These are phyloP conservation scores for Elsinoe batatas DNA, from an alignment of 2,329 filamentous ascomycete genomes.

Conservation along the genomic window DNA sequence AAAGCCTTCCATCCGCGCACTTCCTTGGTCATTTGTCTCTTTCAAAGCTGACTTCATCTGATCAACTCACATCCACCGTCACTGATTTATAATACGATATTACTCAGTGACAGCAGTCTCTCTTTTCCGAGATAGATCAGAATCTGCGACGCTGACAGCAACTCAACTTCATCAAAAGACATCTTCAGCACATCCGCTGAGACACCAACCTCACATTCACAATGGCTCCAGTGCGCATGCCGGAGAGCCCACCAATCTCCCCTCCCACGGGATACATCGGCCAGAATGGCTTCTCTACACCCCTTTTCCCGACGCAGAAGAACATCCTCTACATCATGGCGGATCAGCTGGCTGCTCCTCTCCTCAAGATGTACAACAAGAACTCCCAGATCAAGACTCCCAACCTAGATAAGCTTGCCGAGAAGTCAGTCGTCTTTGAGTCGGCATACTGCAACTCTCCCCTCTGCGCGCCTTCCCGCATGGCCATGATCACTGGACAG, in stretches of 20 bases:
- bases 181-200: not conserved
- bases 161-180: not conserved
- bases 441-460: constrained; percentile 92
- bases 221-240: constrained; percentile 8
- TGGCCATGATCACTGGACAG: constrained; percentile 89
- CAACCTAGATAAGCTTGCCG: constrained; percentile 73
- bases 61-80: not conserved
- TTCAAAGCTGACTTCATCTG: not conserved
- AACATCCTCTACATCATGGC: constrained; percentile 95
- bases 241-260: constrained; percentile 27
- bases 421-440: constrained; percentile 78
- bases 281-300: constrained; percentile 31
- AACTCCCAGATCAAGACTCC: constrained; percentile 86
- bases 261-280: constrained; percentile 30
- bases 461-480: constrained; percentile 82
- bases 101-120: not conserved
- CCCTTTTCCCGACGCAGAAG: constrained; percentile 41
- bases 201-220: not conserved
- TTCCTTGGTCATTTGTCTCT: not conserved
- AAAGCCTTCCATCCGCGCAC: not conserved
- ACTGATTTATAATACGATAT: not conserved
- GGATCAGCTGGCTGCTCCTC: constrained; percentile 82
- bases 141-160: not conserved
- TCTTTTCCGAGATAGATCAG: not conserved
- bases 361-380: constrained; percentile 85